Evolutionary conservation across 129 eudicot species (phyloP), one percentile per base, ranked within the genome.

Genomic region (Tanacetum coccineum): DNA sequence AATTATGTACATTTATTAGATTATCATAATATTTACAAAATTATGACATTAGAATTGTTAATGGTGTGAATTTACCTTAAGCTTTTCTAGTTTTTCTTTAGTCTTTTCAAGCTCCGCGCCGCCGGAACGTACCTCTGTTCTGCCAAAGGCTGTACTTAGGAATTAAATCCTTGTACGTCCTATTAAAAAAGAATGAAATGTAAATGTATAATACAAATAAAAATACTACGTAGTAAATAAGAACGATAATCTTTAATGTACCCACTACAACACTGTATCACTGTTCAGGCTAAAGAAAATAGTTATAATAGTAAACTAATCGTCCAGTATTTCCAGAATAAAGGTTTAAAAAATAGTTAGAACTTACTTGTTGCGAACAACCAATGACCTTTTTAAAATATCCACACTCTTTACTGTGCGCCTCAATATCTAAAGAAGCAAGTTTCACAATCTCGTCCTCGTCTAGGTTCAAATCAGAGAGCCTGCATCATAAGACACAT

Each of bases 401-500:
- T 84, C 89, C 21, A 78, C 60, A 17, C 53, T 80, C 92, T 58
- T 74, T 84, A 70, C 64, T 78, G 70, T 80, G 80, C 40, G 59
- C 64, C 66, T 86, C 83, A 28, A 74, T 76, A 14, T 85, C 90
- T 36, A 89, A 65, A 39, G 90, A 80, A 70, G 90, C 90, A 51
- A 86, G 83, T 80, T 86, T 93, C 73, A 84, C 70, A 67, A 89
- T 83, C 42, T 86, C 96, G 1, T 82, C 82, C 51, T 82, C 92
- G 17, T 81, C 80, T 79, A 93, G 80, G 73, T 89, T 70, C 72
- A 77, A 50, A 82, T 89, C 96, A 69, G 75, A 82, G 30, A 57
- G 86, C 26, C 26, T 22, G 26, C 26, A 22, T 22, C 26, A 22
- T 22, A 0, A 22, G 26, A 22, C 26, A 22, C 26, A 22, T 22